Base-by-base conservation (phyloP, 257 asterid genomes). In the Lithospermum erythrorhizon region DNA sequence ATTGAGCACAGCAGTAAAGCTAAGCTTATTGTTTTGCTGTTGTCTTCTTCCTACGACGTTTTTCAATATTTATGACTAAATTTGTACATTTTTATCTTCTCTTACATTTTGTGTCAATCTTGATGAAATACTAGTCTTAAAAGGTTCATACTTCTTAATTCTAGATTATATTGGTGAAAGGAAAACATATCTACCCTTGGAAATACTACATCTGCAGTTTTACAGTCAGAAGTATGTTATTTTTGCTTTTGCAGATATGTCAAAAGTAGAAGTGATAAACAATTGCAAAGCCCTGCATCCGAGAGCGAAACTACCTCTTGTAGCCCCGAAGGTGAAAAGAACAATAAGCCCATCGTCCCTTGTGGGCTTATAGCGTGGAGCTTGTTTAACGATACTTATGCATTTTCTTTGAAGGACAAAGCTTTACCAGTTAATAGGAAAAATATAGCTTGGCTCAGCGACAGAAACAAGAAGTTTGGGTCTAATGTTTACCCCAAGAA, bases 321-420 rank as follows among this genome's bases (percentile, higher is more conserved):
- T 45, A 61, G 70, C 41, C 95, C 95, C 23, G 87, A 87, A 77
- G 87, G 78, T 66, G 57, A 59, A 35, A 60, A 66, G 56, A 65
- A 81, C 61, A 89, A 83, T 58, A 83, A 76, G 60, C 94, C 94
- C 21, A 58, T 87, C 64, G 85, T 84, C 66, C 95, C 95, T 21
- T 84, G 95, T 73, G 95, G 95, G 66, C 75, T 87, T 66, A 70
- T 87, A 47, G 87, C 94, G 5, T 87, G 95, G 94, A 84, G 95
- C 68, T 69, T 84, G 77, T 87, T 87, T 67, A 87, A 84, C 41
- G 95, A 87, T 69, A 78, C 94, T 0, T 87, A 75, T 72, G 62
- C 84, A 25, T 84, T 87, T 69, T 82, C 57, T 5, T 62, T 69
- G 27, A 70, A 72, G 1, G 61, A 67, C 61, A 68, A 45, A 45